These are phyloP conservation scores for Amaranthus hypochondriacus DNA, from an alignment of 148 eudicot species.

Conservation along the genomic window DNA sequence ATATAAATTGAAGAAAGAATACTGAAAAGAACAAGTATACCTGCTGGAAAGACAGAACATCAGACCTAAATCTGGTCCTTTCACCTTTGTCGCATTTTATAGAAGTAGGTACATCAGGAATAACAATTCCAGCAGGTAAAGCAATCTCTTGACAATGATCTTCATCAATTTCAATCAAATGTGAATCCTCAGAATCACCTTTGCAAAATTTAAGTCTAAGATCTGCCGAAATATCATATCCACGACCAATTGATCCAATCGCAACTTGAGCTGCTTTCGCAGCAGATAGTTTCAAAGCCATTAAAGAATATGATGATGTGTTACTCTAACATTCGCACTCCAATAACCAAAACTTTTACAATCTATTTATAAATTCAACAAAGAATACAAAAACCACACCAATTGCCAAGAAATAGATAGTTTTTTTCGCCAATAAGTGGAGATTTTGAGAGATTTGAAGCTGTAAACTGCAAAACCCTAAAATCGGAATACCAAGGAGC, in stretches of 20 bases:
- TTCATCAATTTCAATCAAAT: conserved; percentile 77
- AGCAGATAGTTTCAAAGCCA: conserved; percentile 77
- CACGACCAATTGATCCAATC: conserved; percentile 76
- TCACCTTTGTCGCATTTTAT: conserved; percentile 96
- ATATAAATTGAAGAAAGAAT: background rate
- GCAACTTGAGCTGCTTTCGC: conserved; percentile 79
- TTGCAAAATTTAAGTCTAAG: conserved; percentile 83
- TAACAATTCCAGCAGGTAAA: conserved; percentile 69
- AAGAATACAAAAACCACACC: too few species aligned
- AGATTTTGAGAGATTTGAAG: background rate
- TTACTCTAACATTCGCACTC: conserved; percentile 15
- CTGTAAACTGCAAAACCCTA: background rate
- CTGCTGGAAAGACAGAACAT: conserved; percentile 92
- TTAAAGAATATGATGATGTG: conserved; percentile 6
- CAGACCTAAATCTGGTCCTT: conserved; percentile 83
- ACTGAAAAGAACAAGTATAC: conserved; percentile 25
- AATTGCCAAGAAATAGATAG: background rate
- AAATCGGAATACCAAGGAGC: background rate
- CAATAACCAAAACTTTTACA: background rate
- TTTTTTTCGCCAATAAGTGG: background rate
- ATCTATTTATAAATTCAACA: background rate
- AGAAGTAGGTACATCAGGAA: conserved; percentile 58
- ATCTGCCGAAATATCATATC: conserved; percentile 75
- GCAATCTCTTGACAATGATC: conserved; percentile 59
- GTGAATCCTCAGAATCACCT: conserved; percentile 48